phyloP scores from a whole-genome alignment of 106 monocot genomes.

The Allium fistulosum region DNA sequence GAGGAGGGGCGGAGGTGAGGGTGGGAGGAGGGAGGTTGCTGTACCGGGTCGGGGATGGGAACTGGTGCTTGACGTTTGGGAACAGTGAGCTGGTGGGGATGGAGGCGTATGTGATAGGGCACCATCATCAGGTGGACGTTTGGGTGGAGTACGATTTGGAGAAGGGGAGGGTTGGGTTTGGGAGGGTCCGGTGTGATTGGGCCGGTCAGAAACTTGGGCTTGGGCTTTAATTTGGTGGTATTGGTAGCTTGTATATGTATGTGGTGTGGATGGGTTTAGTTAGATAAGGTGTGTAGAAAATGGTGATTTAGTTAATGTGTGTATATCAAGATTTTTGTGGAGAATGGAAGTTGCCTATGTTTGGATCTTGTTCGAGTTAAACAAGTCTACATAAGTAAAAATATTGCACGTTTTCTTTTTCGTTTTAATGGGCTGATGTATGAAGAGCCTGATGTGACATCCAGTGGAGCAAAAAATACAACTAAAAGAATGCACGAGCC shows the following conservation, averaged over 20 bases:
- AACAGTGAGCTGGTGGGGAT: constrained; percentile 85
- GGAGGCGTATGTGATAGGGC: constrained; percentile 83
- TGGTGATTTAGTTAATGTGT: too few species aligned
- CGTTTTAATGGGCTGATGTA: too few species aligned
- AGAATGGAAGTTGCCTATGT: too few species aligned
- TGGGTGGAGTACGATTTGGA: constrained; percentile 96
- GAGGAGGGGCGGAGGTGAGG: constrained; percentile 61
- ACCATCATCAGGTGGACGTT: constrained; percentile 93
- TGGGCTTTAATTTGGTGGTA: neutral
- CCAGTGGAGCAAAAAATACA: too few species aligned
- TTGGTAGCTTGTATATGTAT: neutral
- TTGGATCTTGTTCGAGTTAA: too few species aligned
- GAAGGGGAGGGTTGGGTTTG: constrained; percentile 72
- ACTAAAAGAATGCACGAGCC: too few species aligned
- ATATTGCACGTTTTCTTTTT: too few species aligned
- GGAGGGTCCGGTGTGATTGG: constrained; percentile 64
- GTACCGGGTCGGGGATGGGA: constrained; percentile 39
- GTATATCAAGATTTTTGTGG: too few species aligned
- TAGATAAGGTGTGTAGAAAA: too few species aligned
- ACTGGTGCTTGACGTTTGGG: constrained; percentile 93
- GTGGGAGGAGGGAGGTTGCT: constrained; percentile 56
- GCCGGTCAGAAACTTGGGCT: constrained; percentile 56
- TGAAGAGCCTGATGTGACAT: too few species aligned
- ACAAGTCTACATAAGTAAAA: too few species aligned
- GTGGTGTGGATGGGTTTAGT: too few species aligned